Evolutionary conservation across 139 green algal genomes (phyloP), one percentile per base, ranked within the genome.

Genomic region (Desmodesmus armatus): DNA sequence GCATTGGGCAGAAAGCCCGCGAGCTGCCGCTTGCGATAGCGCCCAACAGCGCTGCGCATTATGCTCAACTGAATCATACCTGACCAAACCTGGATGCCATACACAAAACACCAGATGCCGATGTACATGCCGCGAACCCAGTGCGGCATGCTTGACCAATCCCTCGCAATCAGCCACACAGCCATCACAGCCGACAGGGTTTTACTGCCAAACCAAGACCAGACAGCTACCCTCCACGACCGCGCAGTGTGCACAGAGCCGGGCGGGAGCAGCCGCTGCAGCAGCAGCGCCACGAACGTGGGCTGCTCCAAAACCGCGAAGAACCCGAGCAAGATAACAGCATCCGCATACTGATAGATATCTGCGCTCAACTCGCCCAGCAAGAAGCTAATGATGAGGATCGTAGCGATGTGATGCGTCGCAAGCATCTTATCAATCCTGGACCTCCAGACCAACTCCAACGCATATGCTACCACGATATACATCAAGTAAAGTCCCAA

Each of bases 221-320:
- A 81, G 0, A 81, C 74, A 23, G 74, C 74, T n/a, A 44, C 74
- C 5, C 29, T 31, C 74, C 74, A 81, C 11, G 74, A 44, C 6
- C 74, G 44, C 3, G 51, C 43, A 19, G 51, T 66, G 33, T 81
- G 47, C 5, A 7, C 3, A 27, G 13, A 69, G 21, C 74, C 74
- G 6, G 47, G 17, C 25, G 49, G 74, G 3, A 81, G 31, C n/a
- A 81, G 19, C 1, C 74, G 74, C 74, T 81, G 67, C 29, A 81
- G 33, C 31, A 81, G 44, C 47, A 81, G 47, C 15, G 74, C 74
- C 5, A 81, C 43, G 35, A 81, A 81, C 5, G 74, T 81, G 5
- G 74, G 74, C 35, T 81, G 74, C 47, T 81, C 74, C 29, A 81
- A 47, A 29, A 81, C 1, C n/a, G 74, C 74, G 67, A 81, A 81